A percentile compares a stretch with the other conserved stretches of the same genome.
phyloP scores from a whole-genome alignment of 768 basidiomycete species.

The Heimioporus sp. region DNA sequence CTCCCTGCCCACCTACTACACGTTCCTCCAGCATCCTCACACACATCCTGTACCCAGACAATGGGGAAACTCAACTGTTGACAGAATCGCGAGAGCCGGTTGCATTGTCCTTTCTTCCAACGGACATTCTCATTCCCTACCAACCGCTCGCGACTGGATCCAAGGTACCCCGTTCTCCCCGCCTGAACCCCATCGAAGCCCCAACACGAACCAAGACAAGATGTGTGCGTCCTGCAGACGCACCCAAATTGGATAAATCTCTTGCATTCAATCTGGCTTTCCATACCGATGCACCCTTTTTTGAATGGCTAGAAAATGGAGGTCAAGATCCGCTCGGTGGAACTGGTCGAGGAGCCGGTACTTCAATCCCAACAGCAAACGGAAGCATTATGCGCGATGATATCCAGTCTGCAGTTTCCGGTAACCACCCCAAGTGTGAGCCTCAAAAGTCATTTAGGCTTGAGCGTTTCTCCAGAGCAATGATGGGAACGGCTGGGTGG shows the following conservation, averaged over 20 bases:
- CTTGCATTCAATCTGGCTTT: conserved; percentile 77
- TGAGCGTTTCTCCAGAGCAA: conserved; percentile 71
- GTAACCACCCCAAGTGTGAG: neutral
- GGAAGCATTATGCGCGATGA: neutral
- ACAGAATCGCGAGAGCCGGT: neutral
- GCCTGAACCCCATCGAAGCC: neutral
- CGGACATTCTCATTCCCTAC: neutral
- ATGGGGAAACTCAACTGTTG: neutral
- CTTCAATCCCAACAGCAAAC: neutral
- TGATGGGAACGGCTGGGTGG: conserved; percentile 73
- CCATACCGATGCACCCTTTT: conserved; percentile 50
- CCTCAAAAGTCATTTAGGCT: conserved; percentile 48
- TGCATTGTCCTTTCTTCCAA: neutral
- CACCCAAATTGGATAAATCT: conserved; percentile 11
- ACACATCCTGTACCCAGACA: conserved; percentile 15
- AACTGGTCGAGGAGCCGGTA: conserved; percentile 20
- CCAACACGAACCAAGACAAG: neutral
- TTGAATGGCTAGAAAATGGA: conserved; percentile 72
- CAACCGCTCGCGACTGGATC: neutral
- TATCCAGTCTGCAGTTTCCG: neutral
- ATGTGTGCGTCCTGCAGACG: neutral
- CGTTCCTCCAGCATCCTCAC: conserved; percentile 25
- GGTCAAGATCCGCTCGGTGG: conserved; percentile 31
- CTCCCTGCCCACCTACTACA: conserved; percentile 1
- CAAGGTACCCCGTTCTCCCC: neutral